Conservation (phyloP, 331 rosid genomes). For the Ulmus americana region DNA sequence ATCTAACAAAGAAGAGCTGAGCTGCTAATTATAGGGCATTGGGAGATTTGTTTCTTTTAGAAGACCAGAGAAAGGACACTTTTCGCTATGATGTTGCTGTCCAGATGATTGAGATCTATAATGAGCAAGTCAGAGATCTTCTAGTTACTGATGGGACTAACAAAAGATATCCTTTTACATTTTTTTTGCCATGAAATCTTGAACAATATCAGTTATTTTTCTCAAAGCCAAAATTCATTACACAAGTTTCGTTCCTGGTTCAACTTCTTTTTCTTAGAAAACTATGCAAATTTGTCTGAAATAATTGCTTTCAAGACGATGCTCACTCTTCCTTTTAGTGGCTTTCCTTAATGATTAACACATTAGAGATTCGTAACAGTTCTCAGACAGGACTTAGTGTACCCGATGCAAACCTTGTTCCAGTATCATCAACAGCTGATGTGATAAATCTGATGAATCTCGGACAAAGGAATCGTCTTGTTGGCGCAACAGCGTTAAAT, state of each 20-base stretch:
- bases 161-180: slow-evolving; percentile 83
- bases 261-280: not conserved
- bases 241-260: not conserved
- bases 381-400: slow-evolving; percentile 87
- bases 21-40: slow-evolving; percentile 95
- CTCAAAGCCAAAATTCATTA: not conserved
- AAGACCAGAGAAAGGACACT: slow-evolving; percentile 76
- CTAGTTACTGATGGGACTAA: slow-evolving; percentile 75
- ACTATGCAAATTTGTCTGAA: not conserved
- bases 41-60: slow-evolving; percentile 79
- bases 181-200: slow-evolving; percentile 2
- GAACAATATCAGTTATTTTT: not conserved
- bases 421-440: slow-evolving; percentile 70
- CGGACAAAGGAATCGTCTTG: slow-evolving; percentile 90
- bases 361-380: slow-evolving; percentile 86
- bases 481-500: slow-evolving; percentile 97
- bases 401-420: slow-evolving; percentile 81
- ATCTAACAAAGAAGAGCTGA: slow-evolving; percentile 71
- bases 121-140: slow-evolving; percentile 97
- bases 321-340: not conserved
- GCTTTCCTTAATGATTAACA: slow-evolving; percentile 47
- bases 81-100: slow-evolving; percentile 75
- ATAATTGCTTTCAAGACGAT: not conserved
- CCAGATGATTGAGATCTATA: slow-evolving; percentile 97
- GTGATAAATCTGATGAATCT: slow-evolving; percentile 90